These are phyloP conservation scores for Daldinia concentrica DNA, from an alignment of 495 filamentous ascomycete species.

Conservation along the genomic window DNA sequence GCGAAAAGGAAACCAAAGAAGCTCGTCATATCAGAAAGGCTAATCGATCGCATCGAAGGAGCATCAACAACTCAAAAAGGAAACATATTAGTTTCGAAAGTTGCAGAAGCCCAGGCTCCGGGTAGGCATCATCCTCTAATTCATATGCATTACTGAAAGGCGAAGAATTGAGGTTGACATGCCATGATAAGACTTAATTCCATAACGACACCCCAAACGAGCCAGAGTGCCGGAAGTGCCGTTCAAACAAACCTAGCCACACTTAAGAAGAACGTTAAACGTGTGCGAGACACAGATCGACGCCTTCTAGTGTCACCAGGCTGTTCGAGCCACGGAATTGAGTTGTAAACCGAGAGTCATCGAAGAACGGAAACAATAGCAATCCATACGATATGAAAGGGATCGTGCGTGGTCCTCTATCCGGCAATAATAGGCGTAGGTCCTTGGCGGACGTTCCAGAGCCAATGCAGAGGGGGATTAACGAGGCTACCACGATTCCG, in stretches of 20 bases:
- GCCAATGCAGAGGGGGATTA: slow-evolving; percentile 36
- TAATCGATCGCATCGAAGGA: slow-evolving; percentile 47
- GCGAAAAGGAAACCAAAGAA: slow-evolving; percentile 31
- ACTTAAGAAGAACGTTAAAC: slow-evolving; percentile 34
- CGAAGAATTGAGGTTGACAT: slow-evolving; percentile 3
- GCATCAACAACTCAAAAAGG: slow-evolving; percentile 17
- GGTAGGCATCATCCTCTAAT: slow-evolving; percentile 18
- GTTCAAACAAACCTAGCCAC: slow-evolving; percentile 42
- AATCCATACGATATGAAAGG: slow-evolving; percentile 50
- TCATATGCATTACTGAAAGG: slow-evolving; percentile 5
- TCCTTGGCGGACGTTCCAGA: slow-evolving; percentile 33
- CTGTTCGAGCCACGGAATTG: slow-evolving; percentile 47
- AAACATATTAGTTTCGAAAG: slow-evolving; percentile 6
- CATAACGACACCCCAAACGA: slow-evolving; percentile 35
- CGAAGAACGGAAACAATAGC: slow-evolving; percentile 51
- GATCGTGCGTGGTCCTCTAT: slow-evolving; percentile 40
- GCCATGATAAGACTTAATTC: slow-evolving; percentile 43
- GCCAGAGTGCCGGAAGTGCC: slow-evolving; percentile 47
- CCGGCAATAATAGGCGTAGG: slow-evolving; percentile 39
- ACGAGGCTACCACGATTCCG: slow-evolving; percentile 40
- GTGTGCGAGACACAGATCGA: slow-evolving; percentile 33
- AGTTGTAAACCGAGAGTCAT: slow-evolving; percentile 49
- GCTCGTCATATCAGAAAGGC: slow-evolving; percentile 36
- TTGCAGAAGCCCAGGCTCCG: slow-evolving; percentile 35
- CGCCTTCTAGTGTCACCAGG: slow-evolving; percentile 31